Evolutionary conservation across 768 basidiomycete species (phyloP), one percentile per base, ranked within the genome.

Genomic region (Neoboletus magnificus): DNA sequence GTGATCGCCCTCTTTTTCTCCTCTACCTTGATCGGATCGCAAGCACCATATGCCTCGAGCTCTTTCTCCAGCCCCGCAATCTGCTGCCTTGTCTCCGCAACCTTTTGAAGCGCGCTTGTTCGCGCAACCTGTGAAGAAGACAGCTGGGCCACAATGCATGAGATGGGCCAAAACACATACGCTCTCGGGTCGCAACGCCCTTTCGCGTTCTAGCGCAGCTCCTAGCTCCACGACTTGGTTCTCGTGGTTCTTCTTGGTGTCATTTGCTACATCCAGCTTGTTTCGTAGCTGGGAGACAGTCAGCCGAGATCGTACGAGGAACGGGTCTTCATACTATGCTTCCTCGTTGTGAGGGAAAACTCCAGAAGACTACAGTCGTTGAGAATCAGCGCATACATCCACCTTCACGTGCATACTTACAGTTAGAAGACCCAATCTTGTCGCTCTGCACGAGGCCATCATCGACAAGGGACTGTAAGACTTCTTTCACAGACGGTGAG

Each of bases 351-450:
- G 91, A 93, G 16, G 93, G 93, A 68, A 97, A 96, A 65, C 91
- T 91, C 94, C 94, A 97, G 70, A 91, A 96, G 73, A 95, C 93
- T 95, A 22, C 33, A 33, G 20, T 16, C 20, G 2, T 44, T 45
- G 41, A 59, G 55, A 44, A 50, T 53, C 41, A 52, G 52, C 66
- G 70, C 59, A 71, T 65, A 62, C 53, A 65, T 48, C 18, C 56
- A 52, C 43, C 54, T 48, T 29, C 8, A 1, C 56, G 43, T 10
- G 18, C 20, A n/a, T n/a, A 72, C 87, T 62, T 67, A 93, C 94
- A 97, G 67, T 96, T 97, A 4, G 91, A 92, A 10, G 93, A 89
- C 32, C 94, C 94, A 54, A 96, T 94, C 74, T 98, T 98, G 71
- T 98, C 95, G 43, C 77, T 77, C 66, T 89, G 85, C 23, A 96